These are phyloP conservation scores for Protea cynaroides DNA, from an alignment of 164 flowering plant species.

Conservation along the genomic window DNA sequence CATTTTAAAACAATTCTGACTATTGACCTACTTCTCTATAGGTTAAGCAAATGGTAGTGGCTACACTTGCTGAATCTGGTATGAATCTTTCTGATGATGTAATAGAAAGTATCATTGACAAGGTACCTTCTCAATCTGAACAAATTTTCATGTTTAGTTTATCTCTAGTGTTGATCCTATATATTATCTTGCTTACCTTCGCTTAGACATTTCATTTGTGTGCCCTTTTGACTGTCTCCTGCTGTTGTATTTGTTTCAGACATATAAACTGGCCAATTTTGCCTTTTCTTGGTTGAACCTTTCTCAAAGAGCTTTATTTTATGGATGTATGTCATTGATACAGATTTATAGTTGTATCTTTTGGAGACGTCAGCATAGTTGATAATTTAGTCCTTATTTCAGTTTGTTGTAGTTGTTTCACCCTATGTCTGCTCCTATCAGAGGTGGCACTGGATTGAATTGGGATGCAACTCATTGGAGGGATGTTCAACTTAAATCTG, in stretches of 20 bases:
- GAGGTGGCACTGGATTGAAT: too few relatives aligned
- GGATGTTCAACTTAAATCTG: too few relatives aligned
- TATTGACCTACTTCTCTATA: slow-evolving; percentile 14
- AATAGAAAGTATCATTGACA: slow-evolving; percentile 90
- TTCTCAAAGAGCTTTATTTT: not conserved
- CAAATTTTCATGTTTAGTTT: not conserved
- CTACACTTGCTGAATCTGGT: slow-evolving; percentile 98
- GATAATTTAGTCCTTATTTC: too few relatives aligned
- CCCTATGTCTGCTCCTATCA: too few relatives aligned
- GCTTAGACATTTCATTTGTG: not conserved
- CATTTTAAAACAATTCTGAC: too few relatives aligned
- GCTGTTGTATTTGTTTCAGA: not conserved
- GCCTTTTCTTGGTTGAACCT: not conserved
- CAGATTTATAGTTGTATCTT: not conserved
- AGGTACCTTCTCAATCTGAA: slow-evolving; percentile 37
- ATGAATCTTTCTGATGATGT: slow-evolving; percentile 98
- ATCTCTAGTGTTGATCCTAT: not conserved
- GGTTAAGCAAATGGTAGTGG: slow-evolving; percentile 99
- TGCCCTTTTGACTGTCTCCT: not conserved
- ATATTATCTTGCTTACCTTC: not conserved
- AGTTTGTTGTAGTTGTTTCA: too few relatives aligned
- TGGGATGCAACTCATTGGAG: too few relatives aligned
- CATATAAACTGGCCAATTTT: not conserved
- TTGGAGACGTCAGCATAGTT: not conserved
- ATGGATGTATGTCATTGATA: not conserved